Conservation (phyloP, 352 stramenopile species). For the Phytophthora hibernalis region DNA sequence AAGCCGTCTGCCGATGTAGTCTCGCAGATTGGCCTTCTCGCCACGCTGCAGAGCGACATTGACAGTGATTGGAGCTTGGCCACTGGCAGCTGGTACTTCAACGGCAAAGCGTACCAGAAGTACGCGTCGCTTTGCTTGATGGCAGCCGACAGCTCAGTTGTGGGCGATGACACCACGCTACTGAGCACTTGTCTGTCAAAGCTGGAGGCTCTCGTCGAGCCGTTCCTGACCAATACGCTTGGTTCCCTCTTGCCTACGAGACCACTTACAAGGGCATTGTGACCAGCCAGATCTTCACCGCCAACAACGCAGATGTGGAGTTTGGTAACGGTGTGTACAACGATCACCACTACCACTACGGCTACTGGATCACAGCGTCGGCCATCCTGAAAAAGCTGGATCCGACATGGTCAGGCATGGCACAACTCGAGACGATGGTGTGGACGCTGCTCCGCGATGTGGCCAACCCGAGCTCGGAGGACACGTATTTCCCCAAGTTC, state of each 20-base stretch:
- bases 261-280: conserved; percentile 75
- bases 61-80: conserved; percentile 53
- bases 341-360: conserved; percentile 88
- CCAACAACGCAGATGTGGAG: conserved; percentile 65
- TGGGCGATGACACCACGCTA: conserved; percentile 60
- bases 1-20: conserved; percentile 47
- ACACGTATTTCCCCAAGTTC: conserved; percentile 75
- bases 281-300: conserved; percentile 57
- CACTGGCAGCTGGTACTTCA: conserved; percentile 79
- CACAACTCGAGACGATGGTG: conserved; percentile 69
- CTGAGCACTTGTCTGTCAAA: conserved; percentile 65
- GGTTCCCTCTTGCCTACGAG: conserved; percentile 73
- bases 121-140: conserved; percentile 83
- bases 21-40: conserved; percentile 47
- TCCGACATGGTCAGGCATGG: conserved; percentile 62
- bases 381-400: conserved; percentile 77
- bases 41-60: conserved; percentile 64
- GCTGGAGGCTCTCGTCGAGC: conserved; percentile 59
- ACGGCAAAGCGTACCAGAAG: conserved; percentile 82
- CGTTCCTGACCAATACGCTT: conserved; percentile 71
- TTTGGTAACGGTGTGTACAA: conserved; percentile 88
- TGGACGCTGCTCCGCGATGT: conserved; percentile 78
- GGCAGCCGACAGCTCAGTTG: conserved; percentile 55
- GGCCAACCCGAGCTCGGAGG: conserved; percentile 63
- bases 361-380: conserved; percentile 77